Base-by-base conservation (phyloP, 805 yeast genomes). In the Candida alai region DNA sequence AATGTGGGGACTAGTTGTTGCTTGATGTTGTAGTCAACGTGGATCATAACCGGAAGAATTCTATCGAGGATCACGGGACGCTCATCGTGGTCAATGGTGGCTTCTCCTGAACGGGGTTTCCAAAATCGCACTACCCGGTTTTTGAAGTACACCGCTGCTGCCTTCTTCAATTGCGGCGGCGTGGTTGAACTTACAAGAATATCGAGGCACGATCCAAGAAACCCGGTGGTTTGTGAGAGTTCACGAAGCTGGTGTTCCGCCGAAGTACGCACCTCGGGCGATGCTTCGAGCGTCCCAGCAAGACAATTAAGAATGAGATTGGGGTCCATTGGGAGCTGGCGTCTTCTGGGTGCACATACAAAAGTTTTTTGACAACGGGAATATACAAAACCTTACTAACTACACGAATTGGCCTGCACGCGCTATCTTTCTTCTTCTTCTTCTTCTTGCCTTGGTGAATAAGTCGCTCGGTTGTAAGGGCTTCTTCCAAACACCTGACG, bases 61-160 rank as follows among this genome's bases (percentile, higher is more conserved):
- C 87, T 71, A 13, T 79, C 83, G 41, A 80, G 76, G 37, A 93
- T 76, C 16, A 73, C 65, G 3, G 84, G 85, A 50, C 80, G 84
- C 52, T 90, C 97, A 40, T 74, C 88, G 4, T 65, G 62, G 43
- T 78, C 82, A 9, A 86, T 76, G 36, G 56, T 43, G 30, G 42
- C 51, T 16, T 58, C 56, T 22, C 48, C 47, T 6, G 20, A 19
- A 16, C 28, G 24, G 4, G 11, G 19, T 17, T 27, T 34, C 97
- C 97, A 89, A 33, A 74, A 68, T 23, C 74, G 68, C 11, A 68
- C 62, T 15, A 87, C 69, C 37, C 78, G 70, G 56, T 90, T 89
- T 55, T 90, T 90, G 56, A 87, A 76, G 56, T 77, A 86, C 4
- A 90, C 79, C 0, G 93, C 88, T 2, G 94, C 82, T 9, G 94